Evolutionary conservation across 2,329 filamentous ascomycete genomes (phyloP), one percentile per base, ranked within the genome.

Genomic region (Drechslerella dactyloides): DNA sequence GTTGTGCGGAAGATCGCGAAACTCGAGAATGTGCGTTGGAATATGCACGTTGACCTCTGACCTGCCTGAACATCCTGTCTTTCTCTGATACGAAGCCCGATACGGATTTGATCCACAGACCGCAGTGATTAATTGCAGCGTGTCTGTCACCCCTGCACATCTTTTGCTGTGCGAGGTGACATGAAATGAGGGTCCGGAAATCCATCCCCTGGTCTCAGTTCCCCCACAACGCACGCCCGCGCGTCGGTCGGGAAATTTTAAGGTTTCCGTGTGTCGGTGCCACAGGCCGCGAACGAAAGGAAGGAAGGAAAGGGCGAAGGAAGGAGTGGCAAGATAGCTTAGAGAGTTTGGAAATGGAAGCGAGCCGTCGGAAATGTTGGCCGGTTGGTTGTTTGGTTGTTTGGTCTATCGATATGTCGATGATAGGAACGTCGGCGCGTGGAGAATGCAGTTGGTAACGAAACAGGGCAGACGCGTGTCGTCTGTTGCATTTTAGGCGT

Each of bases 401-500:
- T 4, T 42, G 11, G 2, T 13, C 5, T 15, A 42, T 42, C 37
- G 37, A 42, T 42, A 15, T 42, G n/a, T 15, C 4, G 37, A 17
- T 17, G 37, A 15, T 15, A 17, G 13, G 37, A 42, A 17, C 4
- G n/a, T 4, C 37, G 37, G 4, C 4, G n/a, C 37, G 13, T 6
- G 11, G 37, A 42, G 4, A 5, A 42, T 42, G n/a, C 37, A 37
- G 13, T 37, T 37, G 13, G 33, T 37, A 19, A n/a, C 50, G 33
- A 30, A 33, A 46, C 35, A 8, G 1, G 5, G 4, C 1, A 5
- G 10, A 23, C 21, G 15, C 46, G 30, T 24, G 4, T 11, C 13
- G 46, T 46, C 44, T 62, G 64, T 69, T 62, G 64, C 35, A 62
- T 69, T 69, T 62, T 53, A 42, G 8, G 30, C 5, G 10, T 4